These are phyloP conservation scores for Quercus wislizeni DNA, from an alignment of 306 rosid genomes.

Conservation along the genomic window DNA sequence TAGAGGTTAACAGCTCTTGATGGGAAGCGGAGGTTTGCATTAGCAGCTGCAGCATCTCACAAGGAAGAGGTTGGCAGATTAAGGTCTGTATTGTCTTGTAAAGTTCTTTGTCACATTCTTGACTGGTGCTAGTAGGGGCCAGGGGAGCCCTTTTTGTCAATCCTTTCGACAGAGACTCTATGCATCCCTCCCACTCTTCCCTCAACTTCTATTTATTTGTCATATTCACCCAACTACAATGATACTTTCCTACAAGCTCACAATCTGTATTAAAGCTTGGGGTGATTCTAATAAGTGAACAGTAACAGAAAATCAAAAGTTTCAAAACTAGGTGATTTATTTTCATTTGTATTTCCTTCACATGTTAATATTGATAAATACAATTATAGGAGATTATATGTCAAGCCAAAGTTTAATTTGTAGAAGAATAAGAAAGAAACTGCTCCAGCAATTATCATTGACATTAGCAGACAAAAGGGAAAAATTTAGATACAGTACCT, in stretches of 20 bases:
- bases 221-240: too few relatives aligned
- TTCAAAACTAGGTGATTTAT: background rate
- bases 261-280: background rate
- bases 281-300: background rate
- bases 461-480: background rate
- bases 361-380: background rate
- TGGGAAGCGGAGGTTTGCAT: slow-evolving; percentile 91
- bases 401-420: background rate
- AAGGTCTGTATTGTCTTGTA: slow-evolving; percentile 49
- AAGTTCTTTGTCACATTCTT: slow-evolving; percentile 21
- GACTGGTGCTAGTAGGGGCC: slow-evolving; percentile 12
- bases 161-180: background rate
- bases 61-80: slow-evolving; percentile 93
- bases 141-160: background rate
- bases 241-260: too few relatives aligned
- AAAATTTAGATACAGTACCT: too few relatives aligned
- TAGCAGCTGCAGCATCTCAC: slow-evolving; percentile 93
- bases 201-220: background rate
- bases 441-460: background rate
- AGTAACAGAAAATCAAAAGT: background rate
- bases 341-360: background rate
- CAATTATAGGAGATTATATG: background rate
- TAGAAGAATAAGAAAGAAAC: background rate
- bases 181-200: background rate
- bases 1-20: slow-evolving; percentile 97